Percentiles rank a stretch among this genome's conserved stretches.
Evolutionary conservation across 2,329 filamentous ascomycete species (phyloP).

Genomic region (Scolecobasidium constrictum): DNA sequence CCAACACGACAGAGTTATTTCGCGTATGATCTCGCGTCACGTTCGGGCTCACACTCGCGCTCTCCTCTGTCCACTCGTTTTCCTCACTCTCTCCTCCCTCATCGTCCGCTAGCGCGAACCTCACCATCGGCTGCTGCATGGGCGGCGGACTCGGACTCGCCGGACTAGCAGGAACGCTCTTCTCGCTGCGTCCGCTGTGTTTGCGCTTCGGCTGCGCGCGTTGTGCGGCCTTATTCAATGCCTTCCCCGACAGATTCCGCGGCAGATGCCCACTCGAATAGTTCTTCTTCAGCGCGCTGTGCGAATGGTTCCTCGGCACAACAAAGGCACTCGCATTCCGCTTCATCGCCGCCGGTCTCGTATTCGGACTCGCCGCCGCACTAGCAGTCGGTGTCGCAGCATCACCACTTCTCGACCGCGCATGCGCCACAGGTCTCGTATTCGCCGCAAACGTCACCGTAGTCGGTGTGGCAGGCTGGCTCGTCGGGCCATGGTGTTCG

Average conservation of each 20-base stretch:
- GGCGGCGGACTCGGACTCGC: conserved; percentile 22
- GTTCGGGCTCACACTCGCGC: conserved; percentile 28
- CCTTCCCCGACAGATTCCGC: conserved; percentile 27
- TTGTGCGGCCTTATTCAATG: conserved; percentile 25
- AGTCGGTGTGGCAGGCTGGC: background rate
- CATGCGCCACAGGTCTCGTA: background rate
- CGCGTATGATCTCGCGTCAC: conserved; percentile 28
- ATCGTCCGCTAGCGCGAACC: conserved; percentile 26
- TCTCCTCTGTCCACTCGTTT: conserved; percentile 29
- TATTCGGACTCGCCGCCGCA: background rate
- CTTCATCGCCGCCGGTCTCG: conserved; percentile 19
- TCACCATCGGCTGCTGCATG: conserved; percentile 24
- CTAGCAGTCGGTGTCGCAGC: background rate
- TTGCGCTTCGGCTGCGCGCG: conserved; percentile 15
- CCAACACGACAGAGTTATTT: conserved; percentile 27
- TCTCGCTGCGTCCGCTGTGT: conserved; percentile 20
- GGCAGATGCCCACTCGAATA: conserved; percentile 35
- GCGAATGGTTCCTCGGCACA: conserved; percentile 22
- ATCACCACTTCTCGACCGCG: background rate
- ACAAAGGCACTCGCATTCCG: conserved; percentile 30
- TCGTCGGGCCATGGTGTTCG: background rate
- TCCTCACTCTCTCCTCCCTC: conserved; percentile 17
- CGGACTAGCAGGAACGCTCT: conserved; percentile 14
- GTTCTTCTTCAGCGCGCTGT: conserved; percentile 27
- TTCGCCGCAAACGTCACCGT: background rate